Base-by-base conservation (phyloP, 2,329 filamentous ascomycete species). In the Nemania diffusa region DNA sequence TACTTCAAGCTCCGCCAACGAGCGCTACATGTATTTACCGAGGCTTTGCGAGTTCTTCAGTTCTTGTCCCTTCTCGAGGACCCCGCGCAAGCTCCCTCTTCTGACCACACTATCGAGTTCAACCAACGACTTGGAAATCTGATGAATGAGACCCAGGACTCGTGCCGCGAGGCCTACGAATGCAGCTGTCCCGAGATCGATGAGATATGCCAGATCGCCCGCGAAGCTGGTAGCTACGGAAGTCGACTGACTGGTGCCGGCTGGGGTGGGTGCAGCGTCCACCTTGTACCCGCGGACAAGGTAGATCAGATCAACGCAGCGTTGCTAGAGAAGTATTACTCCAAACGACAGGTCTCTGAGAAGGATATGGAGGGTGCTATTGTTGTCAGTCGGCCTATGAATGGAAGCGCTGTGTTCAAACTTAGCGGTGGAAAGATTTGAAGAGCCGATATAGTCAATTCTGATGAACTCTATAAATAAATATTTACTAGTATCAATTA, bases 221-320 rank as follows among this genome's bases (percentile, higher is more conserved):
- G 90, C 29, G 84, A 83, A 17, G 92, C 92, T 0, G 96, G 96
- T 1, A 89, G 92, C 20, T 94, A 93, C 77, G 96, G 95, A 29
- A 94, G 92, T 73, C 85, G 95, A 27, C 82, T 97, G 73, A 98
- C 95, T 0, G 96, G 96, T 44, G 96, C 96, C 0, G 96, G 96
- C 2, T 99, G 96, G 96, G 96, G 96, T 69, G 96, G 96, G 2
- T 98, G 96, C 82, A 96, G 89, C 68, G 95, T 99, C 65, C 96
- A 99, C 81, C 86, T 99, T 64, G 91, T 98, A 59, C 92, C 95
- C 0, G 92, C 89, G 65, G 87, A 93, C 75, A 95, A 91, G 80
- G 91, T 97, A 0, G 89, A 91, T 5, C 87, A 83, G 27, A 92
- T 99, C 24, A 93, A 88, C 78, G 84, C 87, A 74, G 92, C 92